Evolutionary conservation across 495 filamentous ascomycete genomes (phyloP).

Genomic region (Penicillium paradoxum): DNA sequence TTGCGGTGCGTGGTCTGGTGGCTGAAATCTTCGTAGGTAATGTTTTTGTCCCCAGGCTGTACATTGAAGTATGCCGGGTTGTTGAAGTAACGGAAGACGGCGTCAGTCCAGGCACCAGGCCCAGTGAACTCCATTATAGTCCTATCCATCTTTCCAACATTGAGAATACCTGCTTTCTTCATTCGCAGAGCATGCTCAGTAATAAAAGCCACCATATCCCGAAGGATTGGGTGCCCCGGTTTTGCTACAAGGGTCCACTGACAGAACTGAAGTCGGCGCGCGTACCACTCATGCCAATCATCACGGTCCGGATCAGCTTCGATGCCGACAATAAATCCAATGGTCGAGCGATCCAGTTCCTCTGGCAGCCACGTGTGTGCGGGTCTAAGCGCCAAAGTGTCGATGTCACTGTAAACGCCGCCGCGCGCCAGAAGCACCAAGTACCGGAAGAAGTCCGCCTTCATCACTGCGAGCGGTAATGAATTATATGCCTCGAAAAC

Average conservation of each 20-base stretch:
- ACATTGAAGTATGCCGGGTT: constrained; percentile 86
- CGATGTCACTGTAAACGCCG: constrained; percentile 95
- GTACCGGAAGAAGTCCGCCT: constrained; percentile 98
- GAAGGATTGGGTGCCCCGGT: constrained; percentile 85
- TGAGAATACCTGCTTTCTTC: constrained; percentile 65
- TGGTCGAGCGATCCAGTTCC: constrained; percentile 64
- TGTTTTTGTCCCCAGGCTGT: constrained; percentile 58
- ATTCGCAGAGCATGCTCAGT: constrained; percentile 73
- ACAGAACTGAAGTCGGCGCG: constrained; percentile 92
- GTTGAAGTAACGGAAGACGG: constrained; percentile 89
- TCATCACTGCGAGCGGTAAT: constrained; percentile 80
- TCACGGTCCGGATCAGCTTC: constrained; percentile 91
- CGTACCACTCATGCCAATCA: constrained; percentile 96
- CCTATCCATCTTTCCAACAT: constrained; percentile 59
- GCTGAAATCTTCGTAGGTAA: constrained; percentile 86
- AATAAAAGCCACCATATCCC: constrained; percentile 81
- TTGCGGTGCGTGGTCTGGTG: constrained; percentile 76
- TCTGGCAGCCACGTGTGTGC: constrained; percentile 84
- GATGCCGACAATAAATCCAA: constrained; percentile 88
- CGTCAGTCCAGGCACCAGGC: constrained; percentile 91
- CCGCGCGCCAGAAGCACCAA: constrained; percentile 89
- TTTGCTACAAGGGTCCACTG: constrained; percentile 99
- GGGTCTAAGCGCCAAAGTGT: constrained; percentile 77
- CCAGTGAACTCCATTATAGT: constrained; percentile 95
- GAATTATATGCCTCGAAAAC: constrained; percentile 88